phyloP scores from a whole-genome alignment of 208 protist genomes.

The Entamoeba invadens region DNA sequence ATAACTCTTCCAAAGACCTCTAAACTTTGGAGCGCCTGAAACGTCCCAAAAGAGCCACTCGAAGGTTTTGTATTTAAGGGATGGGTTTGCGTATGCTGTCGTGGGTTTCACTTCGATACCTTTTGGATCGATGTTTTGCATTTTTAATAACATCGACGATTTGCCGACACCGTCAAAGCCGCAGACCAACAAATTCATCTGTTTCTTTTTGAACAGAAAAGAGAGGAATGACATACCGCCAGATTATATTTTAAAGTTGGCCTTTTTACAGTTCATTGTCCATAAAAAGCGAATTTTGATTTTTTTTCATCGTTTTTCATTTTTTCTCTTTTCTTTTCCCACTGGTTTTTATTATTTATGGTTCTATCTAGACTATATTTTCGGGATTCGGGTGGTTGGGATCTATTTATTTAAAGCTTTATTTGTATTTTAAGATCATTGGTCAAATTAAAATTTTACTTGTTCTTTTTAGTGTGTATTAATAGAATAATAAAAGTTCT shows the following conservation, averaged over 20 bases:
- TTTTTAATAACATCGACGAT: background rate
- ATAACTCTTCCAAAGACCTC: background rate
- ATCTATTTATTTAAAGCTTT: too few relatives aligned
- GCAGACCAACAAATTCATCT: background rate
- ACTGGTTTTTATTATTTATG: background rate
- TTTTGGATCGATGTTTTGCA: background rate
- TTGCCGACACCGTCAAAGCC: background rate
- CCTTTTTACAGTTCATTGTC: background rate
- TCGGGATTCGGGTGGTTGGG: background rate
- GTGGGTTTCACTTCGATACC: background rate
- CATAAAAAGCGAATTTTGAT: background rate
- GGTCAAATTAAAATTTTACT: too few relatives aligned
- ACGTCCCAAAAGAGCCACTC: background rate
- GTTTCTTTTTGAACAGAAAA: constrained; percentile 1
- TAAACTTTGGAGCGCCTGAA: background rate
- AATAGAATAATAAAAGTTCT: too few relatives aligned
- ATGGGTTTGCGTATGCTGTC: background rate
- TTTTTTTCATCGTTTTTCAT: background rate
- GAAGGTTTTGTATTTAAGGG: background rate
- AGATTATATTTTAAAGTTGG: background rate
- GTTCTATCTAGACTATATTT: background rate
- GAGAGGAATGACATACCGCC: background rate
- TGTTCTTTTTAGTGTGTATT: too few relatives aligned
- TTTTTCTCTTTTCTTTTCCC: background rate
- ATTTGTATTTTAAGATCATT: too few relatives aligned